A percentile compares a stretch with the other conserved stretches of the same genome.
These are phyloP conservation scores for Eleusine coracana DNA, from an alignment of 176 grass and related monocot genomes.

Conservation along the genomic window DNA sequence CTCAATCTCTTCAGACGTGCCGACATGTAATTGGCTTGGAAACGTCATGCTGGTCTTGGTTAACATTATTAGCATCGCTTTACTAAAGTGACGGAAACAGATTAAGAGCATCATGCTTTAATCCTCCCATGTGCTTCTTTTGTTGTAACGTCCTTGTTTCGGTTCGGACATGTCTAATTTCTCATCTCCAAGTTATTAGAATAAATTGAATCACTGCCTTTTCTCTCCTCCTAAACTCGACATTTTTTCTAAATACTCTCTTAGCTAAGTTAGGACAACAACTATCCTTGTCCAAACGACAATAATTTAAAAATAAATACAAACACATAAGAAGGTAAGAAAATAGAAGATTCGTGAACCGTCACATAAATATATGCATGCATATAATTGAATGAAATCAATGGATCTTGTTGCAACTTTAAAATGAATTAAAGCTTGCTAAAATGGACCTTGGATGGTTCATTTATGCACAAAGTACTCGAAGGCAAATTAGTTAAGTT, in stretches of 20 bases:
- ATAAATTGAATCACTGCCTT: neutral
- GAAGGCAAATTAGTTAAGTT: neutral
- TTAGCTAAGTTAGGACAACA: too few relatives aligned
- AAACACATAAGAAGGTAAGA: neutral
- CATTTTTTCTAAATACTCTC: neutral
- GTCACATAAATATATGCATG: neutral
- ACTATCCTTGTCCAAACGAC: too few relatives aligned
- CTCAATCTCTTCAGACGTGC: neutral
- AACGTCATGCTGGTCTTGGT: neutral
- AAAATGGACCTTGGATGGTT: neutral
- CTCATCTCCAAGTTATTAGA: neutral
- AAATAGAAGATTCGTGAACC: neutral
- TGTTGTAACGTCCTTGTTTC: conserved; percentile 8
- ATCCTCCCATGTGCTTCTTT: conserved; percentile 14
- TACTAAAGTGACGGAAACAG: neutral
- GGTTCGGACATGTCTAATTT: neutral
- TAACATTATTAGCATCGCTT: conserved; percentile 1
- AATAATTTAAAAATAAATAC: too few relatives aligned
- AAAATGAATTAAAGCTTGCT: neutral
- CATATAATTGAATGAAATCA: neutral
- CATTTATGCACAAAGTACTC: neutral
- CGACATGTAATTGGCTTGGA: neutral
- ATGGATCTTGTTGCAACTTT: neutral
- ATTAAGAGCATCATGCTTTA: neutral
- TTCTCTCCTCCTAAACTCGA: neutral